Evolutionary conservation across 768 basidiomycete species (phyloP).

Genomic region (Wakefieldia striispora): DNA sequence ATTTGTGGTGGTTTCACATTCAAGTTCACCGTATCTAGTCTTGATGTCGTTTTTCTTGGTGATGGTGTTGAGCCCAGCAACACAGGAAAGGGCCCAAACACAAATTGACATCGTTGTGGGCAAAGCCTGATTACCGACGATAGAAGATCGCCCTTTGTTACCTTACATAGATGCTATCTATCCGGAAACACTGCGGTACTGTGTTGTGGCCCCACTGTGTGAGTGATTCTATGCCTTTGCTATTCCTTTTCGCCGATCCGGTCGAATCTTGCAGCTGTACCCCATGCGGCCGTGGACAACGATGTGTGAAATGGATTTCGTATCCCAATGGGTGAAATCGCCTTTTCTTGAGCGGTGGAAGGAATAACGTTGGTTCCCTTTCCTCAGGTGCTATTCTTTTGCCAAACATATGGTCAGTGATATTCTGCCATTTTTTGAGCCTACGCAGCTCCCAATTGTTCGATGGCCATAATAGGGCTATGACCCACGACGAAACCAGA

Average conservation of each 20-base stretch:
- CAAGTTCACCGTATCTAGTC: neutral
- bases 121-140: conserved; percentile 1
- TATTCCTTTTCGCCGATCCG: too few relatives aligned
- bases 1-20: too few relatives aligned
- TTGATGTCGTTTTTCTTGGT: conserved; percentile 11
- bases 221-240: neutral
- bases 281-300: conserved; percentile 6
- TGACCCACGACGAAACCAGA: conserved; percentile 23
- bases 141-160: conserved; percentile 6
- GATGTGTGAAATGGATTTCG: conserved; percentile 5
- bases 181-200: neutral
- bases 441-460: neutral
- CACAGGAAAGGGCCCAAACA: conserved; percentile 3
- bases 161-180: conserved; percentile 10
- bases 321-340: conserved; percentile 41
- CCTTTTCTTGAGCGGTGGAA: too few relatives aligned
- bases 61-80: conserved; percentile 6
- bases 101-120: conserved; percentile 10
- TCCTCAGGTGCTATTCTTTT: conserved; percentile 5
- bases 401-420: conserved; percentile 8
- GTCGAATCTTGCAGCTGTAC: neutral
- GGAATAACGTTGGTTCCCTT: neutral
- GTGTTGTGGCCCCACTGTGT: conserved; percentile 4
- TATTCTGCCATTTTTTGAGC: neutral
- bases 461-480: conserved; percentile 3